These are phyloP conservation scores for Solanum clarkiae DNA, from an alignment of 257 asterid genomes.

Conservation along the genomic window DNA sequence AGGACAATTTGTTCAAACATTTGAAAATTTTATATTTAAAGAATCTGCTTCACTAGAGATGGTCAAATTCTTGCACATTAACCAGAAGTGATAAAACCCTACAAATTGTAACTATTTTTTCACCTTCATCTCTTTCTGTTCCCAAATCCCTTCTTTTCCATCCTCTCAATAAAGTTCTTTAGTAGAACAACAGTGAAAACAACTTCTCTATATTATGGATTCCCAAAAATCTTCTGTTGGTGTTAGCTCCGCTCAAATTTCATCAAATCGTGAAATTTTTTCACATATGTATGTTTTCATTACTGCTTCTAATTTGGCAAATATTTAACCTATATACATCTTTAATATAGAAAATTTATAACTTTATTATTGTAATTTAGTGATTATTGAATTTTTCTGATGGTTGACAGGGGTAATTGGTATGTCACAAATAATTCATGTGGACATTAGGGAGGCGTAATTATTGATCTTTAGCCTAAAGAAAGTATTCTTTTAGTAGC, in stretches of 20 bases:
- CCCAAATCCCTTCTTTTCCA: no score
- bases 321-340: background rate
- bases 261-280: background rate
- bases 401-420: slow-evolving; percentile 23
- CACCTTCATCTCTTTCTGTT: no score
- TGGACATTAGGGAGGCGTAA: slow-evolving; percentile 26
- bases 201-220: no score
- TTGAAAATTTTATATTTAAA: no score
- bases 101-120: no score
- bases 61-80: background rate
- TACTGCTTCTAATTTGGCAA: no score
- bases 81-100: background rate
- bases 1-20: background rate
- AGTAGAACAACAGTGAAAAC: no score
- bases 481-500: background rate
- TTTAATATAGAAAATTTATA: no score
- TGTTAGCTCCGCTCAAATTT: no score
- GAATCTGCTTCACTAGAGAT: no score
- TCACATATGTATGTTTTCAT: background rate
- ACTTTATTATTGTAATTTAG: background rate
- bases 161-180: no score
- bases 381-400: background rate
- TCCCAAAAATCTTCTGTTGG: no score
- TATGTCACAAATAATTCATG: slow-evolving; percentile 23
- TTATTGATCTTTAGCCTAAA: background rate